phyloP scores from a whole-genome alignment of 805 yeast species.

The Komagataella mondaviorum region DNA sequence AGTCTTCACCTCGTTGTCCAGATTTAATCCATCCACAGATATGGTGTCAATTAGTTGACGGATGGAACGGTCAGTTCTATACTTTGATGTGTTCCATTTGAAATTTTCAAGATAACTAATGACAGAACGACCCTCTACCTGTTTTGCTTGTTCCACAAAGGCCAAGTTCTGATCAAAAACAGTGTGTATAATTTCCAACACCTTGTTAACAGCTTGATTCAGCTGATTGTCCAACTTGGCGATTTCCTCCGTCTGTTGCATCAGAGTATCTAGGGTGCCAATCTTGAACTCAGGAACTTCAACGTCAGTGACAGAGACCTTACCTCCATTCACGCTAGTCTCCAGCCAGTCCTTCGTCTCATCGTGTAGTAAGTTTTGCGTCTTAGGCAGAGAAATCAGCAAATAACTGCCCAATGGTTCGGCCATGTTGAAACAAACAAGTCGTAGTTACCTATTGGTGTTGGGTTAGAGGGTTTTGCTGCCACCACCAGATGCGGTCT shows the following conservation, averaged over 20 bases:
- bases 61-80: constrained; percentile 72
- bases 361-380: constrained; percentile 16
- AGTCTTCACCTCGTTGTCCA: constrained; percentile 77
- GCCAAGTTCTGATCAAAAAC: constrained; percentile 21
- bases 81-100: constrained; percentile 82
- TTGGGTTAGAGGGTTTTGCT: not conserved
- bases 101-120: constrained; percentile 61
- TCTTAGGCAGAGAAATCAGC: constrained; percentile 43
- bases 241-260: constrained; percentile 83
- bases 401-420: constrained; percentile 28
- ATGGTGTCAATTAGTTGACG: constrained; percentile 59
- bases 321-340: constrained; percentile 40
- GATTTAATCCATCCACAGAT: constrained; percentile 63
- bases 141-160: constrained; percentile 16
- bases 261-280: constrained; percentile 87
- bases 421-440: constrained; percentile 8
- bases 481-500: not conserved
- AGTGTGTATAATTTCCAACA: constrained; percentile 54
- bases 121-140: constrained; percentile 32
- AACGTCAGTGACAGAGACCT: constrained; percentile 40
- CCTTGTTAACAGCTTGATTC: constrained; percentile 53
- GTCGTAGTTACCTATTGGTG: not conserved
- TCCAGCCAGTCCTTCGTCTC: constrained; percentile 34
- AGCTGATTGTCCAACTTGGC: constrained; percentile 73
- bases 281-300: constrained; percentile 79